These are phyloP conservation scores for Aspergillus sp. DNA, from an alignment of 2,329 filamentous ascomycete species.

Conservation along the genomic window DNA sequence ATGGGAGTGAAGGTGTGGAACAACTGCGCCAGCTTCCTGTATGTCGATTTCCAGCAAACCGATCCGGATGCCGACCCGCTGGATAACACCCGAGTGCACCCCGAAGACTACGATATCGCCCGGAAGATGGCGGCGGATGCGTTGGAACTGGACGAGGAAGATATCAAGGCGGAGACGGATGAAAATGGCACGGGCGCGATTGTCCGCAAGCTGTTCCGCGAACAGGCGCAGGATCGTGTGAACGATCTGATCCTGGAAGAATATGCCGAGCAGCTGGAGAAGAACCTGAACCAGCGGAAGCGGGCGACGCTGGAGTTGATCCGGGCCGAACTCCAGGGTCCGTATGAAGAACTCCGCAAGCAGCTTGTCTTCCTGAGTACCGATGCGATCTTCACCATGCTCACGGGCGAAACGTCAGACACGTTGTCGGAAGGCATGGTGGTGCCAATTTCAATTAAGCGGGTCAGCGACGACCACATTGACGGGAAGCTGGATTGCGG, in stretches of 20 bases:
- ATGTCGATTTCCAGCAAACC: slow-evolving; percentile 80
- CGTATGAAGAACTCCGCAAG: slow-evolving; percentile 90
- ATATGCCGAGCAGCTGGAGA: slow-evolving; percentile 92
- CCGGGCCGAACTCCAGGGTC: slow-evolving; percentile 83
- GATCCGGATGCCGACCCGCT: slow-evolving; percentile 84
- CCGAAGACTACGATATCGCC: slow-evolving; percentile 96
- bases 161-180: slow-evolving; percentile 90
- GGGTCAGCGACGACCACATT: slow-evolving; percentile 88
- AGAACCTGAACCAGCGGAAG: slow-evolving; percentile 90
- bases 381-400: slow-evolving; percentile 90
- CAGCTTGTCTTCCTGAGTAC: slow-evolving; percentile 68
- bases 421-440: slow-evolving; percentile 88
- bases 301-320: slow-evolving; percentile 95
- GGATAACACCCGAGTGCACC: slow-evolving; percentile 95
- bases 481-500: slow-evolving; percentile 93
- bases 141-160: slow-evolving; percentile 93
- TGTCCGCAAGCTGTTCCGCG: slow-evolving; percentile 89
- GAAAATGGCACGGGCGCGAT: slow-evolving; percentile 88
- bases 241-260: slow-evolving; percentile 95
- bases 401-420: slow-evolving; percentile 87
- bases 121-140: slow-evolving; percentile 98
- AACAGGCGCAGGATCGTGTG: slow-evolving; percentile 89
- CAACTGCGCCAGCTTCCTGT: slow-evolving; percentile 95
- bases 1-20: slow-evolving; percentile 91
- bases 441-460: slow-evolving; percentile 80